Evolutionary conservation across 208 protist genomes (phyloP), one percentile per base, ranked within the genome.

Genomic region (Acanthamoeba castellanii): DNA sequence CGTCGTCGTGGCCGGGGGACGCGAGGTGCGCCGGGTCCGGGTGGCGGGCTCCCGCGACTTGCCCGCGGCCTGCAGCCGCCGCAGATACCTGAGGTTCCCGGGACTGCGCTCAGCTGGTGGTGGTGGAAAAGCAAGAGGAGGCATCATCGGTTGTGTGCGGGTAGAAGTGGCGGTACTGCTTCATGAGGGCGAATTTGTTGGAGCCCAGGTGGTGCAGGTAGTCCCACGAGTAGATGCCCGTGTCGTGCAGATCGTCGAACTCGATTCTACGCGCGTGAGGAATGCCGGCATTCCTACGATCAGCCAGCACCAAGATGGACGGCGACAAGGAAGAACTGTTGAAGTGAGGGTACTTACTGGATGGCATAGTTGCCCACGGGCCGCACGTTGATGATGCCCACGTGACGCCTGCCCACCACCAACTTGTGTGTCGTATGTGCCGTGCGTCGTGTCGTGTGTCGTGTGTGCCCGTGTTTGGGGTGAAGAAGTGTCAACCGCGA

Each of bases 181-280:
- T 92, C 95, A 96, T 96, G 64, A 92, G 59, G 16, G 45, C 11
- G 37, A 90, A 96, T 34, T 96, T 96, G 25, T 64, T 81, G 55
- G 30, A 6, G 72, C 93, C 95, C n/a, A 96, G 81, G 6, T 37
- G 45, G 66, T 94, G 90, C 18, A 96, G 64, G 59, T 93, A 91
- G 27, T 61, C 18, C 95, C 95, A 96, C 34, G 78, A 89, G 61
- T 95, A 96, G 0, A 96, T 95, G 82, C 95, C 95, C 32, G 87
- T 84, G 30, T 95, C 93, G 90, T 96, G 95, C 30, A 96, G 68
- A 59, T 96, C 95, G 91, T 96, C 95, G 88, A 94, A 96, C 11
- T 94, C 59, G 0, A 96, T 64, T 81, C 93, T 94, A 34, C 32
- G 4, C 4, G 6, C 3, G 78, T 61, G 22, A 76, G 88, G 22